Conservation (phyloP, 345 rosid genomes). For the Murraya koenigii region DNA sequence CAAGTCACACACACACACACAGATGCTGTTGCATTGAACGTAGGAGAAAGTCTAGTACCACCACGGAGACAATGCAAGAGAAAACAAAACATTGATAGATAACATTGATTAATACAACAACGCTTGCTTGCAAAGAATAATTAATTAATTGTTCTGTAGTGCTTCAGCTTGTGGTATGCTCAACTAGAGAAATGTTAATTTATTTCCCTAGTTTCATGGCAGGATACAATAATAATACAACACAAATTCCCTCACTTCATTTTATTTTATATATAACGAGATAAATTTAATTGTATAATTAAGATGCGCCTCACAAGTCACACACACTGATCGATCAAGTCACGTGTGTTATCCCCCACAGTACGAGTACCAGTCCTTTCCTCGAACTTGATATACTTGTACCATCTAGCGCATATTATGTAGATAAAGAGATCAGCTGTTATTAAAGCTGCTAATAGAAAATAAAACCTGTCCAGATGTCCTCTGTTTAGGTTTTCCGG, state of each 20-base stretch:
- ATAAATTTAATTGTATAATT: too few relatives aligned
- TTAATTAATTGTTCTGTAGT: too few relatives aligned
- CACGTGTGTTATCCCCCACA: background rate
- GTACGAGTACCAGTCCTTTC: conserved; percentile 18
- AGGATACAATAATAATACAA: background rate
- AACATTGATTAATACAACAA: too few relatives aligned
- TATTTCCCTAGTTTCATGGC: conserved; percentile 23
- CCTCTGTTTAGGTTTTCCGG: conserved; percentile 87
- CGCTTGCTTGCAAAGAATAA: too few relatives aligned
- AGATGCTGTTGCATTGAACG: too few relatives aligned
- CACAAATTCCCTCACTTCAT: background rate
- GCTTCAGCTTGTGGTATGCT: background rate
- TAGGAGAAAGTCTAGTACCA: too few relatives aligned
- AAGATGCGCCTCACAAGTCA: background rate
- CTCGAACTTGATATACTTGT: conserved; percentile 60
- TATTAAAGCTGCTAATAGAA: conserved; percentile 82
- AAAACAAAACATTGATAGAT: too few relatives aligned
- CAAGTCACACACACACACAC: too few relatives aligned
- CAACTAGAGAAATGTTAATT: conserved; percentile 11
- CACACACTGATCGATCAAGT: background rate
- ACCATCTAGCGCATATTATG: conserved; percentile 69
- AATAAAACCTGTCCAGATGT: conserved; percentile 83
- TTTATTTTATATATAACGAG: background rate
- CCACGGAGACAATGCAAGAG: too few relatives aligned
- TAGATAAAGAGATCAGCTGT: conserved; percentile 63